Base-by-base conservation (phyloP, 306 rosid genomes). In the Argentina anserina region DNA sequence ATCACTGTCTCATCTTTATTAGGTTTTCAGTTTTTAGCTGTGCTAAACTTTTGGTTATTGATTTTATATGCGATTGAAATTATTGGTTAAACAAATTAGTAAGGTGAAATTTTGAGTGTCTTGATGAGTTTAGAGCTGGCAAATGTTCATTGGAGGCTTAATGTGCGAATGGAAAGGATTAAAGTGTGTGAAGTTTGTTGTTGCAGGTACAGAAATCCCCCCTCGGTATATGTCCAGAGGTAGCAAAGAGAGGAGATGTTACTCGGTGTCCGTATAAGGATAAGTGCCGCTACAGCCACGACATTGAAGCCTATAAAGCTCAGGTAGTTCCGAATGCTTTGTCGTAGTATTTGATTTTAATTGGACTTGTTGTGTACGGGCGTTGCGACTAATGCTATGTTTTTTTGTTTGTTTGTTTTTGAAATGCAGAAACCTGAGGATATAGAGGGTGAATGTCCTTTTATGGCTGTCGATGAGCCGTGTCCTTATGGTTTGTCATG, bases 271-370 rank as follows among this genome's bases (percentile, higher is more conserved):
- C 82, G 1, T 94, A 89, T 36, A 83, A 58, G 17, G 97, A 91
- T 17, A 89, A 85, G 49, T 94, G 98, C 74, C 96, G 98, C 72
- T 88, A 79, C 83, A 94, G 96, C 86, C 97, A 91, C 55, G 96
- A 89, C 75, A 31, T 93, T 2, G 92, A 89, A 72, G 92, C 85
- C 26, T 93, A 83, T 81, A 89, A 85, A 72, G 87, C 86, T 36
- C 94, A 85, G 97, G 98, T 93, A 53, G 58, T 70, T 55, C 78
- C 9, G 31, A 68, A 62, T 74, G 78, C 45, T 17, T 15, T 29
- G 33, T 39, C 39, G n/a, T 6, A 37, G 50, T 23, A 23, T 18
- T 34, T 8, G 23, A 28, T 46, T 20, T 20, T n/a, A n/a, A 33
- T 60, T 33, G 52, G 34, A 41, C 52, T 5, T 50, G 8, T 20